phyloP scores from a whole-genome alignment of 2,329 filamentous ascomycete genomes.

The Colletotrichum sojae region DNA sequence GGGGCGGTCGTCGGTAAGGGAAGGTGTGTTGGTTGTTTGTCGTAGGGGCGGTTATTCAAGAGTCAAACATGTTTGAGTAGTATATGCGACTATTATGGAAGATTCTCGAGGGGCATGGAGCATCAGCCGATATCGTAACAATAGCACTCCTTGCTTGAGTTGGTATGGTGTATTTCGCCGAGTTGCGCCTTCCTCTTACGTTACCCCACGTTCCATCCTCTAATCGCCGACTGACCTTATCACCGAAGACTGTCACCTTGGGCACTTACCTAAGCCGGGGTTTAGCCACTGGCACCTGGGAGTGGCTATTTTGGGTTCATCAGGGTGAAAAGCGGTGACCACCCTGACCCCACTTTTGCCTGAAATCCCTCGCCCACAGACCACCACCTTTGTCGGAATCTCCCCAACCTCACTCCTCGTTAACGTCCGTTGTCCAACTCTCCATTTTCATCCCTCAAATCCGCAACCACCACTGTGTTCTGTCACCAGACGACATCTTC shows the following conservation, averaged over 20 bases:
- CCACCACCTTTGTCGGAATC: slow-evolving; percentile 32
- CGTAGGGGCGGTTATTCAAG: not conserved
- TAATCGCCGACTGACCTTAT: slow-evolving; percentile 1
- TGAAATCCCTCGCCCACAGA: slow-evolving; percentile 37
- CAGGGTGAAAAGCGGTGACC: not conserved
- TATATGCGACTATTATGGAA: not conserved
- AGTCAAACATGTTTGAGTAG: slow-evolving; percentile 24
- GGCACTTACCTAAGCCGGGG: not conserved
- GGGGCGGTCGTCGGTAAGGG: not conserved
- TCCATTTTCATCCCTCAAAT: not conserved
- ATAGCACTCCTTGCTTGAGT: too few species aligned
- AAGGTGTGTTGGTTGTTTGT: not conserved
- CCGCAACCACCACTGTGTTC: not conserved
- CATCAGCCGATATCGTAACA: not conserved
- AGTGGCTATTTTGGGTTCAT: slow-evolving; percentile 11
- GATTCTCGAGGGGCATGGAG: not conserved
- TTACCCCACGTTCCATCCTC: slow-evolving; percentile 19
- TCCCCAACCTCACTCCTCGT: slow-evolving; percentile 25
- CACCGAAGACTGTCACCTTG: not conserved
- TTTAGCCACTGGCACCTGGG: not conserved
- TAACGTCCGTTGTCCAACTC: not conserved
- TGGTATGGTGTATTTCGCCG: not conserved
- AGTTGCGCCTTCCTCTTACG: slow-evolving; percentile 1
- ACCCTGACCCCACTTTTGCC: slow-evolving; percentile 21
- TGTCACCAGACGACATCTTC: not conserved